A percentile compares a stretch with the other conserved stretches of the same genome.
These are phyloP conservation scores for Candida alai DNA, from an alignment of 805 yeast species.

Conservation along the genomic window DNA sequence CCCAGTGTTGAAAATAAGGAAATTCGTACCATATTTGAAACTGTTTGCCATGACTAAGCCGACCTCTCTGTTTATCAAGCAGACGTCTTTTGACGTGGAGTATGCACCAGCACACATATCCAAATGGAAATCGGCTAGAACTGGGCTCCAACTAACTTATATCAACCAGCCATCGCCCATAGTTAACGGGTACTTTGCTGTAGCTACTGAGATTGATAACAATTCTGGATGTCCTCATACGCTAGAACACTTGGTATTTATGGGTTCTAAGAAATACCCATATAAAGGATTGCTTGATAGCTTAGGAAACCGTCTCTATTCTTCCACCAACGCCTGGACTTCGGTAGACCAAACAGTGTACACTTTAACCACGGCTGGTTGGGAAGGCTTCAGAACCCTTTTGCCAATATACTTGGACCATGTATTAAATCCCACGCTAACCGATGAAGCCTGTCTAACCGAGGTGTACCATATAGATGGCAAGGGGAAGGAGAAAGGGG, in stretches of 20 bases:
- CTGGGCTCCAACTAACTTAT: conserved; percentile 79
- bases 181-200: conserved; percentile 92
- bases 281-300: conserved; percentile 88
- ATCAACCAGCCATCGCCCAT: conserved; percentile 80
- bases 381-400: conserved; percentile 85
- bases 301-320: conserved; percentile 77
- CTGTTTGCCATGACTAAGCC: conserved; percentile 8
- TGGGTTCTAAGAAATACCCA: conserved; percentile 89
- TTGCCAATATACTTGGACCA: conserved; percentile 92
- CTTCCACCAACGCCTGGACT: conserved; percentile 96
- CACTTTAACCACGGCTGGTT: conserved; percentile 87
- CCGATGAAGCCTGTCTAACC: conserved; percentile 87
- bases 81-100: conserved; percentile 55
- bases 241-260: conserved; percentile 86
- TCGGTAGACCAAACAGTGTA: conserved; percentile 94
- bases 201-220: conserved; percentile 84
- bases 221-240: conserved; percentile 96
- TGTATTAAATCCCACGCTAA: conserved; percentile 74
- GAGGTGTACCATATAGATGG: conserved; percentile 96
- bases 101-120: conserved; percentile 68
- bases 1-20: too few species aligned
- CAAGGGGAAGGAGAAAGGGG: conserved; percentile 88
- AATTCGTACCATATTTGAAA: too few species aligned
- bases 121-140: conserved; percentile 74
- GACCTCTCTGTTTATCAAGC: conserved; percentile 21